Conservation (phyloP, 2,329 filamentous ascomycete genomes). For the Calcarisporium arbuscula region DNA sequence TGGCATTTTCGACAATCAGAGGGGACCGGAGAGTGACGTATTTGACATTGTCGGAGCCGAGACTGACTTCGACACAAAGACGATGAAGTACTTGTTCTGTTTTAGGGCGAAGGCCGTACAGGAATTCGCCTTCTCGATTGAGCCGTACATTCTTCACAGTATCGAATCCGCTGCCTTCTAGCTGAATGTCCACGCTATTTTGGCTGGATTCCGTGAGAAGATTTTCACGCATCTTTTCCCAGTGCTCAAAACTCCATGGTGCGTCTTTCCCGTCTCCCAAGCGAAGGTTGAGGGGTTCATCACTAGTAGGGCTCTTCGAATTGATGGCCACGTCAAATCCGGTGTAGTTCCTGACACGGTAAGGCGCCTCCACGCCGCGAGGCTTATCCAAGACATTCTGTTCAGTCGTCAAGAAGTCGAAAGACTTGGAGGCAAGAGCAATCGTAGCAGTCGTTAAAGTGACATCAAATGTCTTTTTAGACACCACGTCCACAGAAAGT, state of each 20-base stretch:
- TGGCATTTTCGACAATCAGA: conserved; percentile 88
- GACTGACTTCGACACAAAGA: conserved; percentile 81
- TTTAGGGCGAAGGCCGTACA: conserved; percentile 85
- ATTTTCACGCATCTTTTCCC: conserved; percentile 92
- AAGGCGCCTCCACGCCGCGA: conserved; percentile 83
- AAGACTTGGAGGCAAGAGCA: conserved; percentile 85
- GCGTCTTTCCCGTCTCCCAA: conserved; percentile 84
- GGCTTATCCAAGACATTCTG: conserved; percentile 86
- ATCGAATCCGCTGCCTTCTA: conserved; percentile 94
- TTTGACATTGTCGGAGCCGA: conserved; percentile 95
- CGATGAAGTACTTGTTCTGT: conserved; percentile 81
- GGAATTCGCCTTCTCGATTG: conserved; percentile 86
- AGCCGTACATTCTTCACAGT: conserved; percentile 80
- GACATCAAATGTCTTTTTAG: conserved; percentile 84
- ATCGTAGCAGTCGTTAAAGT: conserved; percentile 92
- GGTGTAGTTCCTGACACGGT: conserved; percentile 90
- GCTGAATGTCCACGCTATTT: conserved; percentile 71
- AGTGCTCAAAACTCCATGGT: conserved; percentile 95
- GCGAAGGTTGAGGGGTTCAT: conserved; percentile 66
- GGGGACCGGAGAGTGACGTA: conserved; percentile 94
- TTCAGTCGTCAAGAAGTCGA: conserved; percentile 83
- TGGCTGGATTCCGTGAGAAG: conserved; percentile 76
- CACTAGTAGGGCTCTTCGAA: conserved; percentile 60
- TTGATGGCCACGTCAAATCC: conserved; percentile 85
- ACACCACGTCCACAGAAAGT: conserved; percentile 78